Percentiles rank a stretch among this genome's conserved stretches.
phyloP scores from a whole-genome alignment of 2,329 filamentous ascomycete genomes.

The Pseudocercospora crystallina region DNA sequence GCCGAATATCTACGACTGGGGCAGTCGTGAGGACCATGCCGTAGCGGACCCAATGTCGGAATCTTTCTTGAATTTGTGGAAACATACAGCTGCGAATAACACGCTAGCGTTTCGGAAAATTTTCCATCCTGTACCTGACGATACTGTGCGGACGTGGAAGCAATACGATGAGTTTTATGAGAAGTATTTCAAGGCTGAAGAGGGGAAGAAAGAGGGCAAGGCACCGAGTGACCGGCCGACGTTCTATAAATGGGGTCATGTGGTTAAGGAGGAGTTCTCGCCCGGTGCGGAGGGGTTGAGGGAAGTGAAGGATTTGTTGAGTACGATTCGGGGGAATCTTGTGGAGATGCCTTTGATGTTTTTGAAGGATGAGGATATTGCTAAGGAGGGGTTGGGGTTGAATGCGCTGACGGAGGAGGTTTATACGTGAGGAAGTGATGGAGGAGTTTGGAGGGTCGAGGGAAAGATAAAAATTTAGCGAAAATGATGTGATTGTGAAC shows the following conservation, averaged over 20 bases:
- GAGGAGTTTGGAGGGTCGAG: neutral
- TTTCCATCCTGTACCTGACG: constrained; percentile 76
- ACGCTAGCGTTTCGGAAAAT: constrained; percentile 77
- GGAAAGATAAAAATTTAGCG: no score
- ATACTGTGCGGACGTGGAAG: constrained; percentile 68
- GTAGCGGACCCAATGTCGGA: constrained; percentile 73
- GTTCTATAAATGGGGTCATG: constrained; percentile 80
- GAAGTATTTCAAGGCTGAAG: constrained; percentile 56
- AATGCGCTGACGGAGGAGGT: constrained; percentile 51
- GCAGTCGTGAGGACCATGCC: constrained; percentile 48
- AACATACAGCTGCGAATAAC: constrained; percentile 69
- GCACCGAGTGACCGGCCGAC: constrained; percentile 44
- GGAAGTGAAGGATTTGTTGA: constrained; percentile 69
- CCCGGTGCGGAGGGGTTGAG: constrained; percentile 42
- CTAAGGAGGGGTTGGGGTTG: constrained; percentile 70
- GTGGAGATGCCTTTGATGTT: constrained; percentile 92
- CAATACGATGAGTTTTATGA: constrained; percentile 72
- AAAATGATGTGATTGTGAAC: neutral
- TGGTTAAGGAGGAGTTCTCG: constrained; percentile 60
- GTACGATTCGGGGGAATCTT: constrained; percentile 57
- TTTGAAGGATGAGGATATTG: constrained; percentile 80
- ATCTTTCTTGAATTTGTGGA: constrained; percentile 72
- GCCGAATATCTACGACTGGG: constrained; percentile 55
- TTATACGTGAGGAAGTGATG: constrained; percentile 40
- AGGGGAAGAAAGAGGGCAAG: constrained; percentile 45